Conservation (phyloP, 2,329 filamentous ascomycete species). For the Fusarium newnesense region DNA sequence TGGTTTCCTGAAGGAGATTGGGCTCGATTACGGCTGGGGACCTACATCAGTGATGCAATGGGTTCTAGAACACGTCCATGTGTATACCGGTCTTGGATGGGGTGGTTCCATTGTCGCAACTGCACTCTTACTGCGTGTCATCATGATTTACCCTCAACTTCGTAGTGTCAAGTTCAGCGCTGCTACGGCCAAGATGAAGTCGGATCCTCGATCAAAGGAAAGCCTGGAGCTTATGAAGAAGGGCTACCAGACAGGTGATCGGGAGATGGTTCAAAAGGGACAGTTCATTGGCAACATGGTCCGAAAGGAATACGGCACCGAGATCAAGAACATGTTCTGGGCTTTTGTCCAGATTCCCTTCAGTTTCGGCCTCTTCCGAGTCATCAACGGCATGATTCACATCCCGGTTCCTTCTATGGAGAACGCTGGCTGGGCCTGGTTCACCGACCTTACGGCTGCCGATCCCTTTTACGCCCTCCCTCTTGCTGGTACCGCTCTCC, state of each 20-base stretch:
- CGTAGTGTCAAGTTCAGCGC: slow-evolving; percentile 55
- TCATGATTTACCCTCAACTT: slow-evolving; percentile 71
- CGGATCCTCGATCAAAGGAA: slow-evolving; percentile 63
- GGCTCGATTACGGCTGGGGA: slow-evolving; percentile 89
- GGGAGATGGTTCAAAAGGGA: slow-evolving; percentile 50
- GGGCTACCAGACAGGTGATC: slow-evolving; percentile 56
- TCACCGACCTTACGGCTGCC: slow-evolving; percentile 76
- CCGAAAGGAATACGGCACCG: slow-evolving; percentile 50
- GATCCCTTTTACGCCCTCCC: slow-evolving; percentile 87
- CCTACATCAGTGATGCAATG: slow-evolving; percentile 79
- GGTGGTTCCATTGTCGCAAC: slow-evolving; percentile 77
- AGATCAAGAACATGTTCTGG: slow-evolving; percentile 51
- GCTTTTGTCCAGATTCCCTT: slow-evolving; percentile 67
- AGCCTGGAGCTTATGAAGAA: slow-evolving; percentile 62
- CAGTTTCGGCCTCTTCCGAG: slow-evolving; percentile 82
- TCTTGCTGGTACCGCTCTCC: slow-evolving; percentile 63
- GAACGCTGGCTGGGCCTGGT: slow-evolving; percentile 78
- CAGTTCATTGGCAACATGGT: slow-evolving; percentile 51
- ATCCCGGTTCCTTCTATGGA: slow-evolving; percentile 85
- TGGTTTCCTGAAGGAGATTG: slow-evolving; percentile 84
- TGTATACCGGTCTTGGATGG: slow-evolving; percentile 82
- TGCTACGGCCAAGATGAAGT: slow-evolving; percentile 66
- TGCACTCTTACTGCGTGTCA: slow-evolving; percentile 71
- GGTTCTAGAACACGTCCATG: slow-evolving; percentile 83
- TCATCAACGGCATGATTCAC: slow-evolving; percentile 76